Evolutionary conservation across 108 stramenopile species (phyloP).

Genomic region (Bacterosira constricta): DNA sequence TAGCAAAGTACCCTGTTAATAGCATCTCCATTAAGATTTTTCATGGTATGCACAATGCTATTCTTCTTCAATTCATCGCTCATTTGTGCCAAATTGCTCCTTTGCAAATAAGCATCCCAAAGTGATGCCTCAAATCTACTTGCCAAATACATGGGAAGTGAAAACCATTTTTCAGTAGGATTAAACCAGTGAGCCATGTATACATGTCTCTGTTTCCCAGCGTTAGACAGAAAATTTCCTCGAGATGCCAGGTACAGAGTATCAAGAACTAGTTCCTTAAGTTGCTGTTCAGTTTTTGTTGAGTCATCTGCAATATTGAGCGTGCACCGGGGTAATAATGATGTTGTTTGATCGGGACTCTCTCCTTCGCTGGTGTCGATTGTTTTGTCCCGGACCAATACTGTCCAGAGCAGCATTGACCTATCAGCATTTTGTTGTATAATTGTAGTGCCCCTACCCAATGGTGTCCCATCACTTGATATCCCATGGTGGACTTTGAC

Average conservation of each 20-base stretch:
- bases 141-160: slow-evolving; percentile 73
- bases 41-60: slow-evolving; percentile 4
- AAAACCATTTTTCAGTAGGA: slow-evolving; percentile 76
- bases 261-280: slow-evolving; percentile 20
- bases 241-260: slow-evolving; percentile 22
- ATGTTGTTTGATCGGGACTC: not conserved
- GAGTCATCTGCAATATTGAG: not conserved
- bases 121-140: slow-evolving; percentile 75
- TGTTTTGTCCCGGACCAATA: slow-evolving; percentile 15
- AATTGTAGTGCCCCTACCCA: slow-evolving; percentile 17
- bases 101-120: slow-evolving; percentile 57
- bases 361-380: not conserved
- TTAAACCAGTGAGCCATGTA: slow-evolving; percentile 63
- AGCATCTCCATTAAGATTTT: slow-evolving; percentile 9
- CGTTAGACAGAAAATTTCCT: slow-evolving; percentile 29
- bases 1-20: slow-evolving; percentile 16
- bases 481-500: slow-evolving; percentile 2
- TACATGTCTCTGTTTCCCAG: not conserved
- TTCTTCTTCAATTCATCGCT: not conserved
- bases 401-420: slow-evolving; percentile 25
- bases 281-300: not conserved
- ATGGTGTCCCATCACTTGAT: slow-evolving; percentile 9
- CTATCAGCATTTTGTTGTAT: slow-evolving; percentile 28
- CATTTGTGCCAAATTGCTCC: not conserved
- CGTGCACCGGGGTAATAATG: slow-evolving; percentile 7